Conservation (phyloP, 2,329 filamentous ascomycete species). For the Stagonosporopsis chrysanthemi region DNA sequence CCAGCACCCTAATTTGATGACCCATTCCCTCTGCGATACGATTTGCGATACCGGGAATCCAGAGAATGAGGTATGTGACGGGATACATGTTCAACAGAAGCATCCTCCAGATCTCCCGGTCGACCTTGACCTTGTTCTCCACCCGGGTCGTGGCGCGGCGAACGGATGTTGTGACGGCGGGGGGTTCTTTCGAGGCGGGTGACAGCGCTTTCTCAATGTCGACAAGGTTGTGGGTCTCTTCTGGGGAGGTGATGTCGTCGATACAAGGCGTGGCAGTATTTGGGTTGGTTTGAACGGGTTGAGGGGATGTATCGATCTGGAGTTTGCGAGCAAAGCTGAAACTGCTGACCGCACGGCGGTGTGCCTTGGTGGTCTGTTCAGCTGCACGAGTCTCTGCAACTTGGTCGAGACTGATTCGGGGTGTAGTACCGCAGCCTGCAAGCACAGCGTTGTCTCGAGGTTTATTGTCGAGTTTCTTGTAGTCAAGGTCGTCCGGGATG, state of each 20-base stretch:
- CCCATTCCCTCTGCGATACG: constrained; percentile 30
- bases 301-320: not conserved
- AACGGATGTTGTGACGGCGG: not conserved
- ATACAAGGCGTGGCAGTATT: not conserved
- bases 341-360: constrained; percentile 11
- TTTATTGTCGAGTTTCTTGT: not conserved
- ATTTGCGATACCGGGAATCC: constrained; percentile 43
- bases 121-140: constrained; percentile 9
- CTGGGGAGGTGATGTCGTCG: not conserved
- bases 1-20: constrained; percentile 9
- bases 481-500: constrained; percentile 2
- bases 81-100: constrained; percentile 46
- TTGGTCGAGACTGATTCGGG: constrained; percentile 7
- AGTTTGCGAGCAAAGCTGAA: constrained; percentile 10
- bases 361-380: not conserved
- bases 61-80: constrained; percentile 43
- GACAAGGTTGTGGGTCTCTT: not conserved
- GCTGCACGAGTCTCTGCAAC: not conserved
- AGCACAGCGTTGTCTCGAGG: constrained; percentile 13
- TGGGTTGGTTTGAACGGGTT: not conserved
- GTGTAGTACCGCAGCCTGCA: constrained; percentile 10
- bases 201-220: constrained; percentile 4
- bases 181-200: not conserved
- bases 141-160: not conserved
- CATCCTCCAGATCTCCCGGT: constrained; percentile 37